phyloP scores from a whole-genome alignment of 2,329 filamentous ascomycete species.

The Diplocarpon mali region DNA sequence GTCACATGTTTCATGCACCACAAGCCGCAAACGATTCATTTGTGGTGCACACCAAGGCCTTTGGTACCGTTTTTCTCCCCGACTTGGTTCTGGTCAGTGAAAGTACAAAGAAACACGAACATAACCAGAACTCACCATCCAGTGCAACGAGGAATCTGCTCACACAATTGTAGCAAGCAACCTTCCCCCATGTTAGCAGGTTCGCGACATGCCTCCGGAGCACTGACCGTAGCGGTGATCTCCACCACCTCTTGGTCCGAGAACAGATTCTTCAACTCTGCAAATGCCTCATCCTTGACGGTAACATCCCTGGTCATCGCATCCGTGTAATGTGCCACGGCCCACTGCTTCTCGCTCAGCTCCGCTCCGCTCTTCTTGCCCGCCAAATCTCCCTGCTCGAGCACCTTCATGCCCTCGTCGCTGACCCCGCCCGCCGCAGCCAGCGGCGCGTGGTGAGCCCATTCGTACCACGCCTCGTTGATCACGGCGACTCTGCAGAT shows the following conservation, averaged over 20 bases:
- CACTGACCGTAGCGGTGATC: conserved; percentile 53
- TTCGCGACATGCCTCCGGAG: neutral
- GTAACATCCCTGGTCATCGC: conserved; percentile 70
- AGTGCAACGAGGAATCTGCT: conserved; percentile 74
- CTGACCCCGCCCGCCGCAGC: conserved; percentile 23
- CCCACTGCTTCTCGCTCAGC: conserved; percentile 43
- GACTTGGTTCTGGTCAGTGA: conserved; percentile 15
- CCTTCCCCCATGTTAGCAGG: conserved; percentile 20
- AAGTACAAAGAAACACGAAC: neutral
- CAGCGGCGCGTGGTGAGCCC: conserved; percentile 64
- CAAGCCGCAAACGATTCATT: neutral
- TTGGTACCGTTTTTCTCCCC: conserved; percentile 23
- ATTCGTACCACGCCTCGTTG: conserved; percentile 82
- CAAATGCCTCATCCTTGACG: conserved; percentile 60
- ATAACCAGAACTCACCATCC: conserved; percentile 45
- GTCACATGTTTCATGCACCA: no score
- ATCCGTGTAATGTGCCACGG: conserved; percentile 63
- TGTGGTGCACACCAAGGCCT: conserved; percentile 4
- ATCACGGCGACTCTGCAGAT: conserved; percentile 72
- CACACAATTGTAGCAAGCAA: conserved; percentile 76
- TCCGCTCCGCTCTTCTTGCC: conserved; percentile 23
- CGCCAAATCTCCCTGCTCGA: conserved; percentile 21
- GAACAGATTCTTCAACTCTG: conserved; percentile 47
- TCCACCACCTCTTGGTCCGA: conserved; percentile 67
- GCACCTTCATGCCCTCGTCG: conserved; percentile 17